Evolutionary conservation across 2,329 filamentous ascomycete genomes (phyloP), one percentile per base, ranked within the genome.

Genomic region (Penicillium sp.): DNA sequence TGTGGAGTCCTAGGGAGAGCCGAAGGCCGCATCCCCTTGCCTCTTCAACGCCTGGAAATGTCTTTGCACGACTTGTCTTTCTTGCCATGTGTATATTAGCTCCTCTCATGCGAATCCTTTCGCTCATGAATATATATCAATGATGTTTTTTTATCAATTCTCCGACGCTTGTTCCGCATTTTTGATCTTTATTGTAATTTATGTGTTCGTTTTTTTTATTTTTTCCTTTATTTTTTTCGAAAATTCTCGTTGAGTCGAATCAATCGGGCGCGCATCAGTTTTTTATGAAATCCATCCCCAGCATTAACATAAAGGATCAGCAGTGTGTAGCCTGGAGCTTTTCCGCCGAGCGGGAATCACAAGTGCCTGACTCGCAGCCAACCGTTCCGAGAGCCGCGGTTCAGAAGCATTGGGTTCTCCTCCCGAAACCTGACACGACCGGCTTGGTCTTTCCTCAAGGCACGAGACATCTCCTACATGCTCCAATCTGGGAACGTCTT

Each of bases 311-410:
- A 18, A 18, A 18, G 18, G 18, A 18, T 38, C 36, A 8, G 8
- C 36, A 6, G n/a, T 18, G 13, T 8, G 8, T 38, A n/a, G 11
- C 36, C 36, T 18, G 18, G 18, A 18, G 9, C 34, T 26, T 4
- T 8, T 28, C 37, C 24, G 4, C 34, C 43, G 33, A 27, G 26
- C 35, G 35, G 35, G 39, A 55, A 63, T 66, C 64, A 65, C 62
- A 63, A 57, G 62, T 43, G 54, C 49, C 18, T 18, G 18, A 18
- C 18, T 18, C 18, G 18, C 54, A 54, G 53, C 47, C 49, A 53
- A 56, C 55, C 51, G 45, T 46, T 45, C 62, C 63, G 64, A 65
- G 52, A 63, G 56, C 64, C 64, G 64, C 64, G 64, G 64, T 56
- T 56, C 59, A 64, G 11, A 32, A 32, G 29, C 29, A 32, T 8